Evolutionary conservation across 164 flowering plant species (phyloP).

Genomic region (Sextonia rubra): DNA sequence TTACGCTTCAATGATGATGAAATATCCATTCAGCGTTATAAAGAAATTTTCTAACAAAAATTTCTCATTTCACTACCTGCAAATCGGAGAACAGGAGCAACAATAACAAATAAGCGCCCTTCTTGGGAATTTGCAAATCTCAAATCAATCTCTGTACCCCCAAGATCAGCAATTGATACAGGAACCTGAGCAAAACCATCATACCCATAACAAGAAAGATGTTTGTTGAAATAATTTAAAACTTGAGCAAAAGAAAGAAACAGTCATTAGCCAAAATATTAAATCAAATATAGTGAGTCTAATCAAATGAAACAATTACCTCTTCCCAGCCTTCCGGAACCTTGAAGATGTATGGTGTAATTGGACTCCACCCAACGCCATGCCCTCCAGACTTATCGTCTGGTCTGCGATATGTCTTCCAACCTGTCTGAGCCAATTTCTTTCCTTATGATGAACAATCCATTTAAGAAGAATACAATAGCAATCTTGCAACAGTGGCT

Average conservation of each 20-base stretch:
- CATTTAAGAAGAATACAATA: background rate
- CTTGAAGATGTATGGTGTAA: constrained; percentile 72
- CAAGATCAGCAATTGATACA: constrained; percentile 93
- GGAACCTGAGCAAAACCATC: constrained; percentile 52
- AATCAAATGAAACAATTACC: constrained; percentile 32
- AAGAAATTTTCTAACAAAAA: too few relatives aligned
- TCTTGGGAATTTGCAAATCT: constrained; percentile 75
- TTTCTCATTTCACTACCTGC: constrained; percentile 31
- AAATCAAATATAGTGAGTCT: background rate
- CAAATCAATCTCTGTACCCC: constrained; percentile 95
- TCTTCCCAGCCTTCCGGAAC: constrained; percentile 89
- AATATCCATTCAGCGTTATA: too few relatives aligned
- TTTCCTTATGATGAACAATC: constrained; percentile 14
- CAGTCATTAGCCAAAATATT: background rate
- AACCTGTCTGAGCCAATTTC: constrained; percentile 85
- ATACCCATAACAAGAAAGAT: background rate
- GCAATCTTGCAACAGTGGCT: background rate
- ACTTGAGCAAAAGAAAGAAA: background rate
- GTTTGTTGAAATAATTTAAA: background rate
- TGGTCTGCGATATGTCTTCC: constrained; percentile 95
- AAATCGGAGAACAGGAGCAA: constrained; percentile 92
- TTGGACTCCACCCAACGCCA: constrained; percentile 99
- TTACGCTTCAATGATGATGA: too few relatives aligned
- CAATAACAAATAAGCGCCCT: constrained; percentile 79
- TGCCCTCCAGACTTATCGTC: constrained; percentile 99